Evolutionary conservation across 176 grass and related monocot species (phyloP), one percentile per base, ranked within the genome.

Genomic region (Carex kokanica): DNA sequence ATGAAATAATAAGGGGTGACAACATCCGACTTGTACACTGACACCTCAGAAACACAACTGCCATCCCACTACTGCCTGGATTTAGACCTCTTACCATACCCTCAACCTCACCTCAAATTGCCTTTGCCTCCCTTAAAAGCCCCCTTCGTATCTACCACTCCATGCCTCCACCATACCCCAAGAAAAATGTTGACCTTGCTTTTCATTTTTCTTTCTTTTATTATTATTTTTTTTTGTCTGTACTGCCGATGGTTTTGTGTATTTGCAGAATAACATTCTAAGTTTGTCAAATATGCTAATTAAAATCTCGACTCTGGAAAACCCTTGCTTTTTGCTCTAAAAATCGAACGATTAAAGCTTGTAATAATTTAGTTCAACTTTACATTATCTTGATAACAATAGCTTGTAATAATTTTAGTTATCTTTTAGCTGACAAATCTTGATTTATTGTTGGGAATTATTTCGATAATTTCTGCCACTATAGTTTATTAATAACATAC

Each of bases 91-190:
- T 54, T 80, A 79, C 87, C 87, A 77, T 53, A 73, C 81, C 24
- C 36, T 60, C 34, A n/a, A n/a, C n/a, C n/a, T n/a, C n/a, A n/a
- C n/a, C n/a, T n/a, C 45, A 74, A 52, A 58, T 77, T 47, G 81
- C 64, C 88, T 81, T 90, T 90, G 88, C 88, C 88, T 90, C 27
- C 88, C 88, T 90, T 90, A 77, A 84, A 90, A 90, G 88, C 64
- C 47, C 61, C 51, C 68, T 90, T 71, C 29, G 51, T 84, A 80
- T 84, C 88, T 75, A 65, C 55, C 87, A 69, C 24, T 68, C 58
- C 24, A 60, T 40, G 8, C 38, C 36, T 61, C 60, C 3, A 78
- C 73, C 73, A 56, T 32, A 56, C 55, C 32, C 67, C 32, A 58
- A 79, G 8, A 40, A 60, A 59, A 41, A 70, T 20, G 61, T 80